Evolutionary conservation across 1,284 basidiomycete genomes (phyloP), one percentile per base, ranked within the genome.

Genomic region (Lentinula novae-zelandiae): DNA sequence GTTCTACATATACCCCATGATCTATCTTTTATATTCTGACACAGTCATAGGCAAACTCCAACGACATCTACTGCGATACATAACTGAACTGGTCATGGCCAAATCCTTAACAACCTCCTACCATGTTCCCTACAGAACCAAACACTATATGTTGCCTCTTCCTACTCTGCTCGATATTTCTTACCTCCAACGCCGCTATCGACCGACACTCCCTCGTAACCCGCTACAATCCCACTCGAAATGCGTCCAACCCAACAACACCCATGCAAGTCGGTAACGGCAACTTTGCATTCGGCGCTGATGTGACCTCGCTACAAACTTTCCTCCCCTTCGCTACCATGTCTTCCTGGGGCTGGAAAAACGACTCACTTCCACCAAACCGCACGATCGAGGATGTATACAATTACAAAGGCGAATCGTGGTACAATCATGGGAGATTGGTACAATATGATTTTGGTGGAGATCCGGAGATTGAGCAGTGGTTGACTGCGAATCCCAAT

Each of bases 201-300:
- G 70, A 78, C 67, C 75, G 82, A 7, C 71, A 72, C 22, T 65
- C 73, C 10, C 59, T 84, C 56, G 81, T 85, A n/a, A 72, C 77
- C 33, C 73, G 74, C 7, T 85, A 79, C 72, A 84, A 83, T 69
- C 83, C 83, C 0, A 72, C 70, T 3, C 80, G 83, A 8, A 79
- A 75, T 68, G 76, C 77, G 2, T 82, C 81, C 7, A 80, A 73
- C 65, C 46, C 66, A 5, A 75, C 69, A 33, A 84, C 83, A 2
- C 83, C 83, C 5, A 78, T 85, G 74, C 83, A 85, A 68, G 75
- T 85, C 53, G 84, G 84, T 8, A 86, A 85, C 68, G 83, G 84
- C 12, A 80, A 82, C 68, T 85, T 86, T 64, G 84, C 83, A 4
- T 85, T 86, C 64, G 82, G 82, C 15, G 78, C 81, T 15, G 84